Percentiles rank a stretch among this genome's conserved stretches.
Conservation (phyloP, 768 basidiomycete species). For the Rhodocollybia butyracea region DNA sequence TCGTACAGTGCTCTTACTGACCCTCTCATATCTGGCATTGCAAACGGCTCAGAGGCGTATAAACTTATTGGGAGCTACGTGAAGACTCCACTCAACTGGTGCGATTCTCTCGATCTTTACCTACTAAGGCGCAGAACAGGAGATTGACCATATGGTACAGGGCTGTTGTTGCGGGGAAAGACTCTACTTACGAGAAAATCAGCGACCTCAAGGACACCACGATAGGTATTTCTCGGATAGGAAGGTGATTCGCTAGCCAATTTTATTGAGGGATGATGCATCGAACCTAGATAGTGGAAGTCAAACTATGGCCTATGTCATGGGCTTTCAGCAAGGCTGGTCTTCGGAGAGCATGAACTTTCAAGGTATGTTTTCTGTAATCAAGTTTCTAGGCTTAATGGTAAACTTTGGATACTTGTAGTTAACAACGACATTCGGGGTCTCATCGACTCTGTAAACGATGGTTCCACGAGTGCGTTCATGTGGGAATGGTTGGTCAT, state of each 20-base stretch:
- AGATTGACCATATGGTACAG: slow-evolving; percentile 31
- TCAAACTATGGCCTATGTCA: slow-evolving; percentile 94
- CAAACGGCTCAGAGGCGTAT: slow-evolving; percentile 84
- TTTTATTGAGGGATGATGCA: neutral
- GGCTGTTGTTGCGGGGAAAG: slow-evolving; percentile 89
- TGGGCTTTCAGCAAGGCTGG: slow-evolving; percentile 90
- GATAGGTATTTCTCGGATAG: slow-evolving; percentile 85
- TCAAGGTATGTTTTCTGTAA: slow-evolving; percentile 44
- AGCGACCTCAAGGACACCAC: slow-evolving; percentile 75
- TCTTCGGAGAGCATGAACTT: slow-evolving; percentile 58
- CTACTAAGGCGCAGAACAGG: neutral
- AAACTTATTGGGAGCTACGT: slow-evolving; percentile 94
- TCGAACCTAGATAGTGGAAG: slow-evolving; percentile 53
- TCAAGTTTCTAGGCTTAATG: neutral
- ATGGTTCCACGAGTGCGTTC: slow-evolving; percentile 84
- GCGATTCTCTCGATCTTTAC: slow-evolving; percentile 12
- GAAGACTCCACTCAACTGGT: slow-evolving; percentile 86
- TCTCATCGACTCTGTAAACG: slow-evolving; percentile 83
- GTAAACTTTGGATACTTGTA: slow-evolving; percentile 22
- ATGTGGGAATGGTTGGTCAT: slow-evolving; percentile 99
- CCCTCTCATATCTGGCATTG: slow-evolving; percentile 87
- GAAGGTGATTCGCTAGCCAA: slow-evolving; percentile 49
- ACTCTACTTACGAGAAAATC: slow-evolving; percentile 67
- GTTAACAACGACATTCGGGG: slow-evolving; percentile 82
- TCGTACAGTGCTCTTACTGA: slow-evolving; percentile 78